Conservation (phyloP, 345 rosid genomes). For the Sapria himalayana region DNA sequence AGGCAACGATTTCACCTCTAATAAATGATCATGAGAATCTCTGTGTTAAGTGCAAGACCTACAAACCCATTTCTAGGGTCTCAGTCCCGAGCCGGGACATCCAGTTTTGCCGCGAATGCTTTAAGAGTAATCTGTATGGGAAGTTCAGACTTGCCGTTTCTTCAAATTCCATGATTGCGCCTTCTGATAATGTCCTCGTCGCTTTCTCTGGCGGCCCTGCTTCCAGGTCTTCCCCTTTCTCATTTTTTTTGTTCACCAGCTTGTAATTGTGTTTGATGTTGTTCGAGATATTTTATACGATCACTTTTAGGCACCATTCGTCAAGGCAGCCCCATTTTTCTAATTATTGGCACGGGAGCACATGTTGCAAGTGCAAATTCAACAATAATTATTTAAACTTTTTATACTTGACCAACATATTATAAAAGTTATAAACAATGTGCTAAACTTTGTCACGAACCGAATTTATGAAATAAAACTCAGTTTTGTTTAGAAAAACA, state of each 20-base stretch:
- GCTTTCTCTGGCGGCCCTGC: constrained; percentile 88
- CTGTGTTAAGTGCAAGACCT: constrained; percentile 62
- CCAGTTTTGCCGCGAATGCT: constrained; percentile 54
- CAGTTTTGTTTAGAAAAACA: too few relatives aligned
- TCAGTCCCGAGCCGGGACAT: constrained; percentile 26
- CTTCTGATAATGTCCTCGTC: constrained; percentile 72
- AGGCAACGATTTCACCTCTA: not conserved
- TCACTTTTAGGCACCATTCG: not conserved
- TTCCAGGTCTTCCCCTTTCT: constrained; percentile 33
- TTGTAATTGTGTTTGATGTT: not conserved
- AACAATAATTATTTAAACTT: too few relatives aligned
- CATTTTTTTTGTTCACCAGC: not conserved
- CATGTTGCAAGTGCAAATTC: too few relatives aligned
- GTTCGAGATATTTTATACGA: too few relatives aligned
- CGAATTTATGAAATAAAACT: too few relatives aligned
- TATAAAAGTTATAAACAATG: too few relatives aligned
- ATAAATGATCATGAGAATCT: constrained; percentile 8
- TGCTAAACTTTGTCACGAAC: too few relatives aligned
- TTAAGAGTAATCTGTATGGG: constrained; percentile 47
- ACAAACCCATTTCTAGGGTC: constrained; percentile 21
- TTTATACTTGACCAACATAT: too few relatives aligned
- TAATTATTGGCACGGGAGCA: too few relatives aligned
- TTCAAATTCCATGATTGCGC: constrained; percentile 70
- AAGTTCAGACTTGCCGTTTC: constrained; percentile 75
- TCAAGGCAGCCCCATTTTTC: not conserved